Percentiles rank a stretch among this genome's conserved stretches.
phyloP scores from a whole-genome alignment of 352 stramenopile genomes.

The Pythium graminicola region DNA sequence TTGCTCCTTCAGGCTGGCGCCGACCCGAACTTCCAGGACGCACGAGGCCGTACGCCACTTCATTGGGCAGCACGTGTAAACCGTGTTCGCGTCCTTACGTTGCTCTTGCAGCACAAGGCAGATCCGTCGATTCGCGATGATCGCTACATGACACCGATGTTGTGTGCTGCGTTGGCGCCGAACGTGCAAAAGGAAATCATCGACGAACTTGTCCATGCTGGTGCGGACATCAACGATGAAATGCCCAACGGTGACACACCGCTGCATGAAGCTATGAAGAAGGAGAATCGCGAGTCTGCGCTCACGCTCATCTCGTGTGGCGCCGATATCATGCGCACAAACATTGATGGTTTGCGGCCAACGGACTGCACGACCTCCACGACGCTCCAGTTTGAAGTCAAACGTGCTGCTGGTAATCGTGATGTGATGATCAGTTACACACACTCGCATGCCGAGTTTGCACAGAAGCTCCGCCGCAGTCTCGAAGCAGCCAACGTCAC shows the following conservation, averaged over 20 bases:
- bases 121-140: slow-evolving; percentile 55
- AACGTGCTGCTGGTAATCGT: slow-evolving; percentile 62
- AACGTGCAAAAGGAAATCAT: slow-evolving; percentile 48
- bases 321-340: slow-evolving; percentile 56
- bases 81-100: slow-evolving; percentile 35
- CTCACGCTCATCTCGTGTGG: slow-evolving; percentile 51
- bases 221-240: slow-evolving; percentile 59
- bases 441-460: slow-evolving; percentile 72
- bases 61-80: slow-evolving; percentile 66
- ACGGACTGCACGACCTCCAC: slow-evolving; percentile 81
- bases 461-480: slow-evolving; percentile 54
- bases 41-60: slow-evolving; percentile 46
- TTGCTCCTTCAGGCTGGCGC: slow-evolving; percentile 48
- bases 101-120: slow-evolving; percentile 43
- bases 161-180: slow-evolving; percentile 54
- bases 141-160: slow-evolving; percentile 50
- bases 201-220: slow-evolving; percentile 38
- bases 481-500: slow-evolving; percentile 72
- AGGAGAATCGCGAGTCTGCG: slow-evolving; percentile 52
- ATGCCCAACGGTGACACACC: slow-evolving; percentile 64
- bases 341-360: slow-evolving; percentile 57
- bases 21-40: slow-evolving; percentile 68
- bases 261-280: slow-evolving; percentile 71
- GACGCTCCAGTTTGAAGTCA: slow-evolving; percentile 77
- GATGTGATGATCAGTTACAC: slow-evolving; percentile 89